These are phyloP conservation scores for Fragaria iinumae DNA, from an alignment of 306 rosid genomes.

Conservation along the genomic window DNA sequence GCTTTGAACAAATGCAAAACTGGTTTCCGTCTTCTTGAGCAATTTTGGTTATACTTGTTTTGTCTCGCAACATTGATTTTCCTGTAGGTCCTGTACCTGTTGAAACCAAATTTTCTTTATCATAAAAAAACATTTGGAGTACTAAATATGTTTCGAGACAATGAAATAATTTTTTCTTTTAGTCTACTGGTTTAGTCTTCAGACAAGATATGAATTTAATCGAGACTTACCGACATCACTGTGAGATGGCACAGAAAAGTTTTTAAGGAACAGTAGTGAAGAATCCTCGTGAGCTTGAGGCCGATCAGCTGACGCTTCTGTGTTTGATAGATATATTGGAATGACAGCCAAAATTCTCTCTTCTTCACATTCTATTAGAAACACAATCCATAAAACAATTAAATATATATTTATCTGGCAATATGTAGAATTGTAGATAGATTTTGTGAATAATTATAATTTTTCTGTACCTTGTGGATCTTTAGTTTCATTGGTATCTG, in stretches of 20 bases:
- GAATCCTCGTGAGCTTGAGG: conserved; percentile 33
- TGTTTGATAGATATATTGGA: conserved; percentile 13
- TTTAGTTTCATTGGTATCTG: conserved; percentile 31
- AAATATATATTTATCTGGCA: not conserved
- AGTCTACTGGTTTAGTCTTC: not conserved
- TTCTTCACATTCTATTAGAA: conserved; percentile 19
- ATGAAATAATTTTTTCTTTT: not conserved
- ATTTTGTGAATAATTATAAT: conserved; percentile 7
- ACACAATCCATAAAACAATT: not conserved
- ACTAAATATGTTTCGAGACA: conserved; percentile 9
- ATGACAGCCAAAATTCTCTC: conserved; percentile 11
- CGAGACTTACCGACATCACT: conserved; percentile 41
- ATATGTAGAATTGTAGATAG: not conserved
- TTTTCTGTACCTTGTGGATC: conserved; percentile 43
- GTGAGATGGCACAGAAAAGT: conserved; percentile 35
- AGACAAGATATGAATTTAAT: not conserved
- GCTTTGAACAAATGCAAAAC: conserved; percentile 35
- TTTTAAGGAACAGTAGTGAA: conserved; percentile 21
- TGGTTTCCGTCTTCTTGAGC: conserved; percentile 30
- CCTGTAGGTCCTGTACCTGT: conserved; percentile 14
- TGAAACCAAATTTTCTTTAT: conserved; percentile 13
- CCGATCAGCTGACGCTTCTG: conserved; percentile 20
- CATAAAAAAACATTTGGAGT: conserved; percentile 8
- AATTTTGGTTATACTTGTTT: conserved; percentile 26
- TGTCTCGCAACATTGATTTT: conserved; percentile 21